Evolutionary conservation across 2,329 filamentous ascomycete genomes (phyloP).

Genomic region (Sarocladiaceae sp.): DNA sequence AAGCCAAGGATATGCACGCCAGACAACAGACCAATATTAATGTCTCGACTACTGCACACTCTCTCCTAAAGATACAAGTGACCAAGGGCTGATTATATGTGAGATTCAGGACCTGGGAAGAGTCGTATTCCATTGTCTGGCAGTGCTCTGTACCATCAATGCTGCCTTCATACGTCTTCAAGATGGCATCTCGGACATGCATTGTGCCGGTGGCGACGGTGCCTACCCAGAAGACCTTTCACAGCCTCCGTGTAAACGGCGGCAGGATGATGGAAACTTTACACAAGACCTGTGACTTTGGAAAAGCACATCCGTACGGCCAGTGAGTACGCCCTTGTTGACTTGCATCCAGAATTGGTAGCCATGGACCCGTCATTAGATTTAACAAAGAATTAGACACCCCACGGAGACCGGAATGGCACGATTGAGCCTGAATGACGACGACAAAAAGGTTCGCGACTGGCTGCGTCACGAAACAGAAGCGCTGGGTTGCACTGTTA

Average conservation of each 20-base stretch:
- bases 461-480: constrained; percentile 64
- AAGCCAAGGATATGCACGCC: too few species aligned
- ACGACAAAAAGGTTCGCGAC: constrained; percentile 63
- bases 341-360: too few species aligned
- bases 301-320: neutral
- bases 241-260: neutral
- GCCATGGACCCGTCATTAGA: too few species aligned
- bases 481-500: constrained; percentile 58
- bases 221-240: neutral
- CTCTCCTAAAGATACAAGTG: too few species aligned
- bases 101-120: too few species aligned
- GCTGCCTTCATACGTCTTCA: neutral
- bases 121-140: neutral
- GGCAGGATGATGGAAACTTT: neutral
- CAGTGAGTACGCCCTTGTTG: too few species aligned
- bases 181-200: neutral
- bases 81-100: too few species aligned
- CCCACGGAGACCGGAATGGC: constrained; percentile 9
- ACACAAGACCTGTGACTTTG: neutral
- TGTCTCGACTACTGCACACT: too few species aligned
- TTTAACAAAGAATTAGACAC: too few species aligned
- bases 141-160: neutral
- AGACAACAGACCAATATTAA: too few species aligned
- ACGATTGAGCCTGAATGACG: constrained; percentile 14
- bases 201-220: neutral